phyloP scores from a whole-genome alignment of 768 basidiomycete species.

The Leccinum variicolor region DNA sequence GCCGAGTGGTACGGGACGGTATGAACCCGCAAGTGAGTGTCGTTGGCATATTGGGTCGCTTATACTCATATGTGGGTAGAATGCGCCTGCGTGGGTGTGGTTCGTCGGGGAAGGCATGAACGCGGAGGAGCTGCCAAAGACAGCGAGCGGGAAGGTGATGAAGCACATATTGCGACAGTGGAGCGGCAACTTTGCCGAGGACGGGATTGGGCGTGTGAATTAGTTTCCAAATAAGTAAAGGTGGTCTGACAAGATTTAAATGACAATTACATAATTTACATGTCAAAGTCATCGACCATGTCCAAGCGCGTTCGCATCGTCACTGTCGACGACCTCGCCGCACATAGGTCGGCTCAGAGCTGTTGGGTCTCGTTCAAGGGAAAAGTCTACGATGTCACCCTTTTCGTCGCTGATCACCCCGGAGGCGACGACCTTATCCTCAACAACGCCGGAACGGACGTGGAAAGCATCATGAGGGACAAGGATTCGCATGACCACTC shows the following conservation, averaged over 20 bases:
- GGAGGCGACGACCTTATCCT: slow-evolving; percentile 93
- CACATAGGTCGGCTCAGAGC: slow-evolving; percentile 55
- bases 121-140: slow-evolving; percentile 67
- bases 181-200: slow-evolving; percentile 54
- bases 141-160: slow-evolving; percentile 84
- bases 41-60: background rate
- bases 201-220: slow-evolving; percentile 39
- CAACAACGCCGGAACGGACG: slow-evolving; percentile 78
- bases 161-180: slow-evolving; percentile 74
- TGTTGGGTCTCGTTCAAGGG: slow-evolving; percentile 83
- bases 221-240: background rate
- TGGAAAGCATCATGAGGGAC: slow-evolving; percentile 80
- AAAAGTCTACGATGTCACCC: slow-evolving; percentile 88
- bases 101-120: slow-evolving; percentile 67
- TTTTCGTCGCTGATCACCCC: slow-evolving; percentile 84
- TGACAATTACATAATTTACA: background rate
- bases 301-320: slow-evolving; percentile 71
- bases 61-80: slow-evolving; percentile 39
- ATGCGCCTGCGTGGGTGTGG: slow-evolving; percentile 81
- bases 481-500: slow-evolving; percentile 82
- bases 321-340: slow-evolving; percentile 68
- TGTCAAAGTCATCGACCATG: slow-evolving; percentile 38
- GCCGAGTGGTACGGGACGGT: slow-evolving; percentile 45
- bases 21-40: slow-evolving; percentile 76
- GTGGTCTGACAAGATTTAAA: slow-evolving; percentile 3